Evolutionary conservation across 345 rosid species (phyloP), one percentile per base, ranked within the genome.

Genomic region (Punica granatum): DNA sequence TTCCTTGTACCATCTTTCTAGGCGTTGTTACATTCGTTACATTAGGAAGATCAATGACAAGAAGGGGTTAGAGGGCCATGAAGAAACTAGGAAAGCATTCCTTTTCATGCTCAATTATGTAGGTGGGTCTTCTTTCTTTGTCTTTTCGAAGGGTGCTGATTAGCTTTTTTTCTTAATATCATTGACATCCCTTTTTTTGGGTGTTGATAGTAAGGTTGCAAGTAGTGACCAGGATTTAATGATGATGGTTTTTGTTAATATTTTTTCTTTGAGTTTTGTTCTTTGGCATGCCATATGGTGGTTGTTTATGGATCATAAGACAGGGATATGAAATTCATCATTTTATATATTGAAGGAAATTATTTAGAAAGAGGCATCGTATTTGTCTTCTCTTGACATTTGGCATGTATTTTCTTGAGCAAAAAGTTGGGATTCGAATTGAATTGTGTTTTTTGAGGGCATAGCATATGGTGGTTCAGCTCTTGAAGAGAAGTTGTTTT

Each of bases 21-120:
- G 98, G 97, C 89, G 88, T 70, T 93, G 92, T 80, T 90, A 93
- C 72, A 93, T 93, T 75, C 92, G 92, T 26, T 93, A 89, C 88
- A 85, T 93, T 72, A 80, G 90, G 80, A 93, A 87, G 80, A 90
- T 84, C 72, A 89, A 93, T 43, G 98, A 93, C 73, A 90, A 84
- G 85, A 93, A 87, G 72, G 96, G 96, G 48, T 70, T 67, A 12
- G 96, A 90, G 79, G 96, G 98, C 59, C 90, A 90, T 64, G 97
- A 90, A 73, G 98, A 93, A 83, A 93, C 91, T 61, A 85, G 81
- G 70, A 90, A 87, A 80, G 96, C 98, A 67, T 90, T 87, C 76
- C 92, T 89, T 71, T 93, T 90, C 80, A 88, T 83, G 90, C 96
- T 93, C 56, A 82, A 84, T 69, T 88, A 83, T 82, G 85, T 93